Conservation (phyloP, 306 rosid species). For the Glycine soja region DNA sequence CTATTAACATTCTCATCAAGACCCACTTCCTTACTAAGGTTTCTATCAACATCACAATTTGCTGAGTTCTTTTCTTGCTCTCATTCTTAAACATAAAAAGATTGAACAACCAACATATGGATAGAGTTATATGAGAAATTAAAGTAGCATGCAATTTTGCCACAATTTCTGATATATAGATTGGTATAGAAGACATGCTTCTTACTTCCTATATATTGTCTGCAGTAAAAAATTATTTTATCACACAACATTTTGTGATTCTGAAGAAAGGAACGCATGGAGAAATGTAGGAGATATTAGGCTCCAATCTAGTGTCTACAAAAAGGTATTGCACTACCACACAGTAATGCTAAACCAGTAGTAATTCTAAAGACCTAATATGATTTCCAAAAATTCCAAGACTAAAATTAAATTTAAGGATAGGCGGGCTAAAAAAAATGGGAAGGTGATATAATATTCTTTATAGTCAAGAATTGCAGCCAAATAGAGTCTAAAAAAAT, state of each 20-base stretch:
- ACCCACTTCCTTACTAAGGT: no score
- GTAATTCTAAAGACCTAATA: not conserved
- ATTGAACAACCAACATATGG: not conserved
- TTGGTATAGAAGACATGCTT: not conserved
- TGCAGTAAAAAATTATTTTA: not conserved
- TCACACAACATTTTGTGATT: not conserved
- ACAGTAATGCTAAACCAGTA: not conserved
- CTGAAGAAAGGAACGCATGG: not conserved
- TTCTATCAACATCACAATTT: not conserved
- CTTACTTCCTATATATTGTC: not conserved
- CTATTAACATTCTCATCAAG: no score
- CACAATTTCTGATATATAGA: not conserved
- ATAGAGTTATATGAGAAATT: not conserved
- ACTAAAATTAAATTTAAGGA: not conserved
- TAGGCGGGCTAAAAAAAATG: not conserved
- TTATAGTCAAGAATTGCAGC: not conserved
- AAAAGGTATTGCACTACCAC: not conserved
- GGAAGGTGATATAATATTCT: not conserved
- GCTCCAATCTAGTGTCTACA: constrained; percentile 4
- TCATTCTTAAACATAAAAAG: not conserved
- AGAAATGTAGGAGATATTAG: not conserved
- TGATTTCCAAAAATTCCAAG: not conserved
- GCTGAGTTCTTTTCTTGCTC: not conserved
- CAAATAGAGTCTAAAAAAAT: not conserved
- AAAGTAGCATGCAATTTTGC: not conserved